Evolutionary conservation across 768 basidiomycete genomes (phyloP), one percentile per base, ranked within the genome.

Genomic region (Auriculariales sp.): DNA sequence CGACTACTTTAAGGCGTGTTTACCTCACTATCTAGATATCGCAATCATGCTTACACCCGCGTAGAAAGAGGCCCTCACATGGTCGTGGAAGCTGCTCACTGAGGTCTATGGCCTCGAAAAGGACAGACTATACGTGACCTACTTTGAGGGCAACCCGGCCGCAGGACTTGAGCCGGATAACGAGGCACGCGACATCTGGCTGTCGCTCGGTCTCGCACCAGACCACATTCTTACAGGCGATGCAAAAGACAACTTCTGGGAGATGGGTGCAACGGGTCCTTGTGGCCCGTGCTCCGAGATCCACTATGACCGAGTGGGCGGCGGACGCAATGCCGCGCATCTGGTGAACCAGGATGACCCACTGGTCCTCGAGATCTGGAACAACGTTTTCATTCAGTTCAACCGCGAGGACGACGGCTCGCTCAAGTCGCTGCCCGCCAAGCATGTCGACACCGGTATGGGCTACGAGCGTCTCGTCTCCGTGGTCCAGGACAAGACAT

Each of bases 191-290:
- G 72, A 90, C 56, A 76, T 74, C 44, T 98, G 95, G 95, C 64
- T 87, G 6, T 75, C 80, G n/a, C 78, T 85, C 52, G 95, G 95
- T 34, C 81, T 98, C 22, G 61, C 80, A 0, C 91, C 93, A 54
- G 82, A 84, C 54, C 92, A 93, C 57, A 84, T 99, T 54, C 68
- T 99, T 47, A 86, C 95, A 5, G 92, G 92, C 50, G 89, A 85
- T 59, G 85, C 90, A 3, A 95, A 95, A 63, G 93, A 97, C 64
- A 99, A 99, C 67, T 98, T 99, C 63, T 99, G 95, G 95, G 93
- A 99, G 64, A 99, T 99, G 95, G 95, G 95, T 49, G 80, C 91
- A 3, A 95, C 91, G 27, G 95, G 95, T 2, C 95, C 95, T 6
- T 99, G 95, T 57, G 95, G 95, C 3, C 95, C 95, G 30, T 98